Evolutionary conservation across 805 yeast genomes (phyloP).

Genomic region (Saturnispora bothae): DNA sequence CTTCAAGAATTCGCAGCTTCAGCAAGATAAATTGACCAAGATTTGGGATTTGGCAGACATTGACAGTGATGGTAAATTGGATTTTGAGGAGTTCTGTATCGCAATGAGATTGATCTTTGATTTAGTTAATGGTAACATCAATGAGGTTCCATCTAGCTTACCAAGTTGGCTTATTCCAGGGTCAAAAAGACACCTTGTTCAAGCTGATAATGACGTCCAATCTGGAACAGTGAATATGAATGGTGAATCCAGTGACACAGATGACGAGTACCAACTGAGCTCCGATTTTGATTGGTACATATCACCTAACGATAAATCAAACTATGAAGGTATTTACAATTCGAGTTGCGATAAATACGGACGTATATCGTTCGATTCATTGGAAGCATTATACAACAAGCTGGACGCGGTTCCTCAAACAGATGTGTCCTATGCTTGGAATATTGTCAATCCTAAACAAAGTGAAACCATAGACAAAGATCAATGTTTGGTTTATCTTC

Average conservation of each 20-base stretch:
- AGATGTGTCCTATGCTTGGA: conserved; percentile 89
- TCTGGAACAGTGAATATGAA: conserved; percentile 17
- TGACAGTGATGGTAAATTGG: conserved; percentile 83
- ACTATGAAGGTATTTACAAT: conserved; percentile 70
- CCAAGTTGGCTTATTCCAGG: conserved; percentile 94
- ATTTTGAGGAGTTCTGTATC: conserved; percentile 95
- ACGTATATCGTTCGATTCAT: conserved; percentile 61
- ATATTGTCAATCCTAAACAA: conserved; percentile 83
- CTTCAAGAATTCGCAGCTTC: conserved; percentile 77
- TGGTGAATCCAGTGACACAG: conserved; percentile 36
- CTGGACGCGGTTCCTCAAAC: conserved; percentile 67
- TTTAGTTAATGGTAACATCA: conserved; percentile 57
- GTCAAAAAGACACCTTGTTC: conserved; percentile 72
- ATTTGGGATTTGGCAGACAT: conserved; percentile 92
- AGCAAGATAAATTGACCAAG: conserved; percentile 63
- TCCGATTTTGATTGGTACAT: conserved; percentile 93
- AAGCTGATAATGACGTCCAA: conserved; percentile 64
- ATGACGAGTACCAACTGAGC: conserved; percentile 52
- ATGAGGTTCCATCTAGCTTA: conserved; percentile 54
- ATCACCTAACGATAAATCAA: conserved; percentile 71
- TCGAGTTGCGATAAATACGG: conserved; percentile 72
- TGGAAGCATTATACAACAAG: conserved; percentile 58
- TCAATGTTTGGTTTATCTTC: conserved; percentile 81
- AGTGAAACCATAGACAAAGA: conserved; percentile 86
- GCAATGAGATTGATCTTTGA: conserved; percentile 95